Evolutionary conservation across 2,329 filamentous ascomycete genomes (phyloP), one percentile per base, ranked within the genome.

Genomic region (Xylariaceae sp.): DNA sequence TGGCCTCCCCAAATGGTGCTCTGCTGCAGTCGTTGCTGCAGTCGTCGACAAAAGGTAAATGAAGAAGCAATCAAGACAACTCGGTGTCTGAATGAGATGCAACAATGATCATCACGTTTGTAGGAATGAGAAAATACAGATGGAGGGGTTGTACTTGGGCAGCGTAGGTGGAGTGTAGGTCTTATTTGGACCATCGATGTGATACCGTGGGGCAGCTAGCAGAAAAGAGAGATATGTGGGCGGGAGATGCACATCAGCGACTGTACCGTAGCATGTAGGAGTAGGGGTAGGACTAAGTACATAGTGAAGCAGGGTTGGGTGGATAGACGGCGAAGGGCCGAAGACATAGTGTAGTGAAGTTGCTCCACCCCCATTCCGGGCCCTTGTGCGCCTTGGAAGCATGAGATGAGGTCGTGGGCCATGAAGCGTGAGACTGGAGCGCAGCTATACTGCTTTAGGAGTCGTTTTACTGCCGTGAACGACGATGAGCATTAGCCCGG

Each of bases 161-260:
- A 67, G 65, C 61, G 64, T 60, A 69, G 63, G 63, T 63, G 65
- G 64, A 69, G 65, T 64, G 63, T 64, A 66, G 60, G 62, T 68
- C 67, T 69, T 69, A 68, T 70, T 71, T 67, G 64, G 60, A 65
- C 62, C 59, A 57, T 67, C 56, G 67, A 67, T 66, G 61, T 65
- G 63, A 66, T 68, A 67, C 65, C 67, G 67, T 69, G 68, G 69
- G 68, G 67, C 67, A 64, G 64, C 67, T 69, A 64, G 65, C 57
- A 63, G 67, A 65, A 67, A 60, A 62, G 44, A 57, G 62, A 61
- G 62, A 65, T 66, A 61, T 63, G 63, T 69, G 65, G 64, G 65
- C 65, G 67, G 67, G 65, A 70, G 63, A 67, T 67, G 66, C 65
- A 67, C 63, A 70, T 70, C 67, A 66, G 61, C 57, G 57, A 50